phyloP scores from a whole-genome alignment of 2,329 filamentous ascomycete genomes.

The Microcyclospora tardicrescens region DNA sequence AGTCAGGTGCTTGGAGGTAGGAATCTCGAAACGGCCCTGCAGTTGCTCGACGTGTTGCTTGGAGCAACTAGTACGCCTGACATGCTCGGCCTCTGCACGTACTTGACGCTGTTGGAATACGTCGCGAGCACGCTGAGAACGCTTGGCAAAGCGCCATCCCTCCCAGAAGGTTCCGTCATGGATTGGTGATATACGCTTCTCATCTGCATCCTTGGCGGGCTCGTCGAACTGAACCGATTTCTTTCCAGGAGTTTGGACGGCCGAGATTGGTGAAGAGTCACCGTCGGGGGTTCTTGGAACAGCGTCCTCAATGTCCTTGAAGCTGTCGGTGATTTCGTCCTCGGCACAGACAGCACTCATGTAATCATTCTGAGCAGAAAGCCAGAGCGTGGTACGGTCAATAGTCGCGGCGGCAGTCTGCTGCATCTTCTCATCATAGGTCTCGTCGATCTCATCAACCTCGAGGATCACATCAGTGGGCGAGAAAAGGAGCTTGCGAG shows the following conservation, averaged over 20 bases:
- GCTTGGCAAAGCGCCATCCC: constrained; percentile 49
- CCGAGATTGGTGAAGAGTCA: constrained; percentile 24
- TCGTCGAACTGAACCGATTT: constrained; percentile 68
- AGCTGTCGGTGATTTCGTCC: constrained; percentile 17
- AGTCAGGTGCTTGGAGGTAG: constrained; percentile 21
- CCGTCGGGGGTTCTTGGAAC: constrained; percentile 20
- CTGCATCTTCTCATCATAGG: constrained; percentile 62
- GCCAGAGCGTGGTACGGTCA: constrained; percentile 76
- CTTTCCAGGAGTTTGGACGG: constrained; percentile 28
- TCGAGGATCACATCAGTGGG: constrained; percentile 25
- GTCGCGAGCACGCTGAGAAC: constrained; percentile 50
- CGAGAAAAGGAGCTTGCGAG: constrained; percentile 39
- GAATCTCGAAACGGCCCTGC: constrained; percentile 71
- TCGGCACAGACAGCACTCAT: constrained; percentile 22
- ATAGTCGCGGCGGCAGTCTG: constrained; percentile 59
- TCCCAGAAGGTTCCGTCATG: constrained; percentile 59
- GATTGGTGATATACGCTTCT: constrained; percentile 21
- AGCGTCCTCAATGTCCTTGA: constrained; percentile 17
- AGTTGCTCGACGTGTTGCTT: constrained; percentile 67
- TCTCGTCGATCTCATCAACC: constrained; percentile 45
- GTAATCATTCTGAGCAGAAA: constrained; percentile 68
- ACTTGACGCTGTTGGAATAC: constrained; percentile 73
- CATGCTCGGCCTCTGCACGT: constrained; percentile 79
- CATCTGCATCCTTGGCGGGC: constrained; percentile 5
- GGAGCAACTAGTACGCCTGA: constrained; percentile 61